Evolutionary conservation across 2,329 filamentous ascomycete genomes (phyloP).

Genomic region (Neurospora sp.): DNA sequence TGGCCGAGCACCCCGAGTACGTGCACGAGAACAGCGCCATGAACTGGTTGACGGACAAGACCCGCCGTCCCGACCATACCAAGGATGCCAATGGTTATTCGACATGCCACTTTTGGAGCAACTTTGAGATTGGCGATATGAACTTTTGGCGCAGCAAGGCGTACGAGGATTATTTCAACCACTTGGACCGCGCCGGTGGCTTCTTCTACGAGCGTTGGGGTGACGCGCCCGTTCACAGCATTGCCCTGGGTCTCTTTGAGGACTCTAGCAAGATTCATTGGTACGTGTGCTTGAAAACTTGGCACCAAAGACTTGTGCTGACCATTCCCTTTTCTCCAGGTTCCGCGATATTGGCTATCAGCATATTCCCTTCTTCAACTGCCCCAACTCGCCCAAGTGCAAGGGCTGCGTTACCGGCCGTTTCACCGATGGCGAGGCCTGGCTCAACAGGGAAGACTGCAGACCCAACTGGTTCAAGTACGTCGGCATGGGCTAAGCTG

Average conservation of each 20-base stretch:
- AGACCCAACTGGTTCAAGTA: constrained; percentile 96
- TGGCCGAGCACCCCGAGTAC: constrained; percentile 74
- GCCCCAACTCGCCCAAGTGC: constrained; percentile 92
- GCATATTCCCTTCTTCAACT: constrained; percentile 98
- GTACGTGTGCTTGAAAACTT: constrained; percentile 39
- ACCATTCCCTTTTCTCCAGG: constrained; percentile 41
- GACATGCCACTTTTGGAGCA: constrained; percentile 98
- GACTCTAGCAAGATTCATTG: constrained; percentile 88
- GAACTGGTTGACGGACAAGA: constrained; percentile 74
- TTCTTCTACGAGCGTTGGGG: constrained; percentile 99
- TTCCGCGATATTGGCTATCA: constrained; percentile 99
- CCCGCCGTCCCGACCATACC: constrained; percentile 70
- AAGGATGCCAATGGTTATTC: constrained; percentile 82
- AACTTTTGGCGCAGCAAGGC: constrained; percentile 81
- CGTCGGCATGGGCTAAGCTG: constrained; percentile 61
- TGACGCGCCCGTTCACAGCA: constrained; percentile 92
- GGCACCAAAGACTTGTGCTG: neutral
- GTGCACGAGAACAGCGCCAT: constrained; percentile 77
- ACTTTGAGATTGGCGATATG: constrained; percentile 94
- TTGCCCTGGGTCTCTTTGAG: constrained; percentile 85
- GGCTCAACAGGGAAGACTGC: constrained; percentile 84
- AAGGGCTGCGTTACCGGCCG: constrained; percentile 76
- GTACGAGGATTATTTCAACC: constrained; percentile 94
- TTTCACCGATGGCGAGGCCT: constrained; percentile 81
- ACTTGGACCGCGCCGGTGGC: constrained; percentile 84